Conservation (phyloP, 495 filamentous ascomycete genomes). For the Penicillium angulare region DNA sequence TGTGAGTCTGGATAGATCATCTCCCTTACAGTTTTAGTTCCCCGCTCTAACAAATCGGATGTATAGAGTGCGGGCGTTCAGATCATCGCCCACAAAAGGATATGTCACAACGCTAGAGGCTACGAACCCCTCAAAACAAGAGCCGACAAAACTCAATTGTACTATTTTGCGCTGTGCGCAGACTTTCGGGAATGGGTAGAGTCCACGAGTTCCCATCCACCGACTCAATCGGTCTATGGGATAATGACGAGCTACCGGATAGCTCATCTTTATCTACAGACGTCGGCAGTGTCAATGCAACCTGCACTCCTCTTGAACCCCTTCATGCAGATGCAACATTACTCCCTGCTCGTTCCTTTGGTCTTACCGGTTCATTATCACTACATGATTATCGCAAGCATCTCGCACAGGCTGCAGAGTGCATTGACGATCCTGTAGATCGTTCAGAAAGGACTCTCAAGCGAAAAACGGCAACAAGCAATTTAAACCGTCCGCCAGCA, state of each 20-base stretch:
- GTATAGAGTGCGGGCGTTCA: constrained; percentile 14
- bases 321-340: constrained; percentile 19
- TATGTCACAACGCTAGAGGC: constrained; percentile 21
- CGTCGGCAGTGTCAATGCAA: constrained; percentile 18
- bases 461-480: constrained; percentile 36
- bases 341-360: constrained; percentile 22
- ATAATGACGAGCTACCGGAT: constrained; percentile 20
- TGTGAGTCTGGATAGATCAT: constrained; percentile 9
- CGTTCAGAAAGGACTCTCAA: constrained; percentile 29
- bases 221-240: constrained; percentile 12
- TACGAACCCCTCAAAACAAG: constrained; percentile 7
- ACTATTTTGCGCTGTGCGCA: too few species aligned
- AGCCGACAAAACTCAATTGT: neutral
- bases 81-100: constrained; percentile 11
- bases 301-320: constrained; percentile 16
- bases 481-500: constrained; percentile 30
- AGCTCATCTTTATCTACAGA: constrained; percentile 18
- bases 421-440: constrained; percentile 25
- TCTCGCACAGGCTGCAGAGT: constrained; percentile 28
- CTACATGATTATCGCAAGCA: constrained; percentile 37
- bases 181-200: constrained; percentile 4
- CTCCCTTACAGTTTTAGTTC: constrained; percentile 18
- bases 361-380: constrained; percentile 26
- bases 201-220: constrained; percentile 9
- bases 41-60: constrained; percentile 18